Base-by-base conservation (phyloP, 2,329 filamentous ascomycete genomes). In the Cercospora beticola region DNA sequence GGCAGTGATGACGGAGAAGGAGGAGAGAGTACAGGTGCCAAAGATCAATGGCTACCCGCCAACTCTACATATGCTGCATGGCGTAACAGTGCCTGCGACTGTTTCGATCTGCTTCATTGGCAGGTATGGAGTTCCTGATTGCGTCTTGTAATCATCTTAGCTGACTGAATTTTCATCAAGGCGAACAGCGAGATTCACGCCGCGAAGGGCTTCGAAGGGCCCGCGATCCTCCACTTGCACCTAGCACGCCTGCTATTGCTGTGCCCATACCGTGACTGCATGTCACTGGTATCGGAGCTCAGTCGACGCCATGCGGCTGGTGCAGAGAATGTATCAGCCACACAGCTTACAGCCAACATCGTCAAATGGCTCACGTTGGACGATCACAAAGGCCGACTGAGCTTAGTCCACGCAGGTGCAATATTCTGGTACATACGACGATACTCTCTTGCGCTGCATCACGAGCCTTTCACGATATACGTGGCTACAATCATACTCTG, bases 41-140 rank as follows among this genome's bases (percentile, higher is more conserved):
- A 57, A 43, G 28, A 59, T 31, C 28, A 59, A 10, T 67, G 65
- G 65, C 65, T 67, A n/a, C 65, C 65, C 28, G 65, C 65, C 14
- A 67, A 64, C 18, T 30, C 65, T 3, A 40, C 10, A 4, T 67
- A 30, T 21, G 62, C 65, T 26, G 40, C 65, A 12, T 71, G 69
- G 69, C 67, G 69, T 23, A 71, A 71, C 69, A 69, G 65, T 30
- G 58, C 69, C 9, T 68, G 68, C 26, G 69, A 71, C 31, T 69
- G 60, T 16, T 43, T 71, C 9, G 69, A 71, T 33, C 18, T 62
- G 10, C 36, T 71, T 18, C 69, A 71, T 26, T 69, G 69, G 69
- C 28, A 59, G 56, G 56, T 59, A 59, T 10, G 28, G 7, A 12
- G 16, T 28, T 54, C 49, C 23, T 14, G 4, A 23, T 28, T 6